A percentile compares a stretch with the other conserved stretches of the same genome.
Evolutionary conservation across 495 filamentous ascomycete genomes (phyloP).

Genomic region (Podospora sp.): DNA sequence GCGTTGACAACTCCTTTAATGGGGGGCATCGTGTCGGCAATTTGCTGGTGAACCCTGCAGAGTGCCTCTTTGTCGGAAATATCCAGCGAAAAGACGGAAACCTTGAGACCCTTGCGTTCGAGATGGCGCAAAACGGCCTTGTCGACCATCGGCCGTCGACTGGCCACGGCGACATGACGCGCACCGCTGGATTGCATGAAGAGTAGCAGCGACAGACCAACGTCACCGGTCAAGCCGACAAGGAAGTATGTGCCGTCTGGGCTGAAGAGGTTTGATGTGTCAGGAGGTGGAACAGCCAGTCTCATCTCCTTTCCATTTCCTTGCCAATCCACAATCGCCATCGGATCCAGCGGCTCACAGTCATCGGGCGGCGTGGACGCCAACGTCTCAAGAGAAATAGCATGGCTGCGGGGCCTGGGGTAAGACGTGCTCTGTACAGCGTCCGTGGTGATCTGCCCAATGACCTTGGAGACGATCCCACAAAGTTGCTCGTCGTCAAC

Average conservation of each 20-base stretch:
- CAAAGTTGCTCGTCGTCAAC: no score
- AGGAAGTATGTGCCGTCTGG: conserved; percentile 53
- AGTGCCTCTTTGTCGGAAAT: not conserved
- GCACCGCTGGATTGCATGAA: no score
- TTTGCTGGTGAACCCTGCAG: not conserved
- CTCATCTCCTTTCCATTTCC: not conserved
- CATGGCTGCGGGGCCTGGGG: no score
- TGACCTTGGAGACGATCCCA: no score
- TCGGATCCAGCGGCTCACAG: not conserved
- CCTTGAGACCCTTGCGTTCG: not conserved
- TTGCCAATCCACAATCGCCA: not conserved
- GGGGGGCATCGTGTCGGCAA: conserved; percentile 18
- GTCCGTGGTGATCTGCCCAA: no score
- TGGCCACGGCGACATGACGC: no score
- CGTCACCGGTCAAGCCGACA: conserved; percentile 50
- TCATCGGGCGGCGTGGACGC: no score
- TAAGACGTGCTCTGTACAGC: no score
- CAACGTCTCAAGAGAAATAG: no score
- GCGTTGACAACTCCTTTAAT: conserved; percentile 24
- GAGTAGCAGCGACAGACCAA: conserved; percentile 48
- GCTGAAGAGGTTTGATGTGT: not conserved
- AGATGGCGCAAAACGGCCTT: conserved; percentile 42
- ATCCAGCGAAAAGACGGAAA: not conserved
- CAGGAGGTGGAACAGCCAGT: not conserved
- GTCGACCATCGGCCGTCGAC: conserved; percentile 54